These are phyloP conservation scores for Vicia villosa DNA, from an alignment of 306 rosid genomes.

Conservation along the genomic window DNA sequence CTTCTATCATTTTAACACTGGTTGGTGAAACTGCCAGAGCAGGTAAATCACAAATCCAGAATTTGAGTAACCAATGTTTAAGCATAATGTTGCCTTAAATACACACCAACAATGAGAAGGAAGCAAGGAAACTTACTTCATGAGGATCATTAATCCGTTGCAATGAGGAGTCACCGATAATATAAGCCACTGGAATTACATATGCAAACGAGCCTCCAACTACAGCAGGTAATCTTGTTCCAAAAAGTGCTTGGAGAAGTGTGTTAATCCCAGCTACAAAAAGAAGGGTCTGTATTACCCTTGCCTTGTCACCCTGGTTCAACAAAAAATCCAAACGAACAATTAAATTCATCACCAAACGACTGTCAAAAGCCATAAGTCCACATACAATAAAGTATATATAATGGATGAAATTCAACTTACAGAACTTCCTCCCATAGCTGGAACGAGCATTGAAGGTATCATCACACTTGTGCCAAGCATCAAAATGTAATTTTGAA, in stretches of 20 bases:
- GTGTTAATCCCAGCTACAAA: conserved; percentile 94
- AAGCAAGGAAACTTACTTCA: conserved; percentile 61
- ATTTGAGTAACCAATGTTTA: conserved; percentile 7
- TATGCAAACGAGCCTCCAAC: conserved; percentile 98
- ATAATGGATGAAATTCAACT: conserved; percentile 30
- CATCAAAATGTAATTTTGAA: conserved; percentile 95
- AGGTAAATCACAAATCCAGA: background rate
- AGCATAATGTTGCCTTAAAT: conserved; percentile 3
- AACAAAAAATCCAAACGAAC: conserved; percentile 32
- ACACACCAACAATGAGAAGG: conserved; percentile 14
- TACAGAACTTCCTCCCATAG: conserved; percentile 95
- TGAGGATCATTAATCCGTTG: conserved; percentile 67
- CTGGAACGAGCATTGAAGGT: conserved; percentile 79
- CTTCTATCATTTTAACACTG: too few relatives aligned
- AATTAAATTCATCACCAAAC: background rate
- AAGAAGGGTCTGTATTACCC: conserved; percentile 88
- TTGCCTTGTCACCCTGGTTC: conserved; percentile 86
- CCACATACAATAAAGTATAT: background rate
- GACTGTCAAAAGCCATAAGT: conserved; percentile 1
- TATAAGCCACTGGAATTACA: conserved; percentile 78
- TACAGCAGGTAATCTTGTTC: conserved; percentile 91
- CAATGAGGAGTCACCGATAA: conserved; percentile 70
- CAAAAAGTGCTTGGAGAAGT: conserved; percentile 96
- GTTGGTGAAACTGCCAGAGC: too few relatives aligned
- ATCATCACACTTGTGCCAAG: conserved; percentile 95